These are phyloP conservation scores for Lecanicillium sp. DNA, from an alignment of 2,329 filamentous ascomycete species.

Conservation along the genomic window DNA sequence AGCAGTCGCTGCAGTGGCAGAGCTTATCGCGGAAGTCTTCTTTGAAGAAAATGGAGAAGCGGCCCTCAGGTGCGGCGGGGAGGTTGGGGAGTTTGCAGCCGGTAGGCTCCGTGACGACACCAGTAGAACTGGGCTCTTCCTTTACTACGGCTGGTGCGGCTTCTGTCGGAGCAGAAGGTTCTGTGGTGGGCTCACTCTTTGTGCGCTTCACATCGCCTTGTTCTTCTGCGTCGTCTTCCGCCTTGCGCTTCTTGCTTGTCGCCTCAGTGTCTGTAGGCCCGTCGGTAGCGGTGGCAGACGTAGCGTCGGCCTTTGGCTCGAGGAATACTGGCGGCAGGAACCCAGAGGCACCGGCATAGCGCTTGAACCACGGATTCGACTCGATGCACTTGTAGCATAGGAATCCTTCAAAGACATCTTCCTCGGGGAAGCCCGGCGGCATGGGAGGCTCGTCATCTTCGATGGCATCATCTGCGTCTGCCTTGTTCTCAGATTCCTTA, in stretches of 20 bases:
- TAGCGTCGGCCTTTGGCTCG: slow-evolving; percentile 8
- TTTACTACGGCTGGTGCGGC: not conserved
- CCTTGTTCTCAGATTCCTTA: slow-evolving; percentile 6
- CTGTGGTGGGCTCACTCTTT: slow-evolving; percentile 31
- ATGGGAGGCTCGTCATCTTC: slow-evolving; percentile 58
- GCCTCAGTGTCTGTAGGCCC: not conserved
- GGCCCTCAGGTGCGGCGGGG: slow-evolving; percentile 43
- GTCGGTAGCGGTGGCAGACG: not conserved
- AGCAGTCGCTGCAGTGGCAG: slow-evolving; percentile 79
- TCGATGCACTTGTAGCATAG: slow-evolving; percentile 93
- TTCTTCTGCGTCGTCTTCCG: slow-evolving; percentile 39
- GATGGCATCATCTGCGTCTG: slow-evolving; percentile 25
- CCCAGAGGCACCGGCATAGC: slow-evolving; percentile 70
- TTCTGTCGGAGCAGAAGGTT: slow-evolving; percentile 13
- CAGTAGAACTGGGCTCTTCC: slow-evolving; percentile 5
- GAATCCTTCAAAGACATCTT: slow-evolving; percentile 84
- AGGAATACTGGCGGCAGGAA: slow-evolving; percentile 69
- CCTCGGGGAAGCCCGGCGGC: slow-evolving; percentile 78
- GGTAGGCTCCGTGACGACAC: slow-evolving; percentile 9
- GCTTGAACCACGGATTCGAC: slow-evolving; percentile 84
- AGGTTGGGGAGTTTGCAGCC: slow-evolving; percentile 56
- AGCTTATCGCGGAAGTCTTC: slow-evolving; percentile 72
- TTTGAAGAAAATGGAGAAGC: slow-evolving; percentile 77
- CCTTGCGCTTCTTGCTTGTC: slow-evolving; percentile 56
- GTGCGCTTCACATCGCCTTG: slow-evolving; percentile 41